Evolutionary conservation across 139 green algal genomes (phyloP).

Genomic region (Coelastrella sp.): DNA sequence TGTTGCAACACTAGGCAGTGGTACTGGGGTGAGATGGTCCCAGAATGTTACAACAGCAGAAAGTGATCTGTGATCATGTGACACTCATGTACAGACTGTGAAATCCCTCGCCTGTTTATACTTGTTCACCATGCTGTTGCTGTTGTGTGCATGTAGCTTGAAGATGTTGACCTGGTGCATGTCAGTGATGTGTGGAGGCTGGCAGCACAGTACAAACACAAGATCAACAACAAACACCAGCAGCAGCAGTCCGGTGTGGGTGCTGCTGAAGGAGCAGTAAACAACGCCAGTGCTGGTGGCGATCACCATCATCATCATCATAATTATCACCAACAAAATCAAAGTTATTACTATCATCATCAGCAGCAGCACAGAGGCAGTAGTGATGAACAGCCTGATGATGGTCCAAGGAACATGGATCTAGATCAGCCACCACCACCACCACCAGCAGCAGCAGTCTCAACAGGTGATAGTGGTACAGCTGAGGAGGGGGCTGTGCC

Average conservation of each 20-base stretch:
- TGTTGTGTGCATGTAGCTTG: slow-evolving; percentile 33
- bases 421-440: neutral
- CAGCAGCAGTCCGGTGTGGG: slow-evolving; percentile 33
- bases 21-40: too few species aligned
- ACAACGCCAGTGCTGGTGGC: neutral
- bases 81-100: too few species aligned
- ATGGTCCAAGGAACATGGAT: neutral
- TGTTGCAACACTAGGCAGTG: too few species aligned
- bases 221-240: neutral
- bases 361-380: slow-evolving; percentile 10
- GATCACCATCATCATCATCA: neutral
- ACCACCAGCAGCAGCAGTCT: slow-evolving; percentile 1
- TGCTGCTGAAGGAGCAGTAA: neutral
- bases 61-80: too few species aligned
- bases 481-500: neutral
- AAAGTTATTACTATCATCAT: neutral
- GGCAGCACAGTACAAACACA: slow-evolving; percentile 36
- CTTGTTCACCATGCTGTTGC: neutral
- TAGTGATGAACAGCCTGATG: neutral
- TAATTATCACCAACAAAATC: too few species aligned
- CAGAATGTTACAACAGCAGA: too few species aligned
- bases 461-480: neutral
- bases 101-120: neutral
- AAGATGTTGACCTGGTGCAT: slow-evolving; percentile 59
- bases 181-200: slow-evolving; percentile 44